A percentile compares a stretch with the other conserved stretches of the same genome.
Evolutionary conservation across 177 flowering plant genomes (phyloP).

Genomic region (Telopea speciosissima): DNA sequence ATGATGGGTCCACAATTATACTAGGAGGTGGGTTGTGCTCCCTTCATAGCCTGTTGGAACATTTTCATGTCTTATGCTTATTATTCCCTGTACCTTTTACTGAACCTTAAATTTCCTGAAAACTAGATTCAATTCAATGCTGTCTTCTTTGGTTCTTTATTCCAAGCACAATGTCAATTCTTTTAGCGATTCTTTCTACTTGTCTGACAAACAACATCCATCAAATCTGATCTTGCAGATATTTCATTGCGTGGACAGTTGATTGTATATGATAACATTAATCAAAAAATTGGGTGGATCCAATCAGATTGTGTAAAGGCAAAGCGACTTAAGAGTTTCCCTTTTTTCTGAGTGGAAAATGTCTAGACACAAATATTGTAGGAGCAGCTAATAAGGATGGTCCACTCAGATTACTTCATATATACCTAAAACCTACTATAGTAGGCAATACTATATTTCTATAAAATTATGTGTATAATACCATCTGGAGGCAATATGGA

Average conservation of each 20-base stretch:
- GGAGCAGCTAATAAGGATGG: background rate
- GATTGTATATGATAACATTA: constrained; percentile 62
- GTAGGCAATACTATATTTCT: background rate
- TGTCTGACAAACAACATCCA: background rate
- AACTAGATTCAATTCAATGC: background rate
- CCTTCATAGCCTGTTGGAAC: background rate
- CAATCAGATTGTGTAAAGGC: constrained; percentile 52
- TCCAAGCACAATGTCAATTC: background rate
- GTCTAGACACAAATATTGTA: background rate
- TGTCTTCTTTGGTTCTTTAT: background rate
- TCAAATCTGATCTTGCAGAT: constrained; percentile 35
- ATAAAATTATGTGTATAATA: background rate
- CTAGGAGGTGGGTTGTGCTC: constrained; percentile 56
- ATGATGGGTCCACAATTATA: constrained; percentile 51
- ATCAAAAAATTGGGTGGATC: constrained; percentile 62
- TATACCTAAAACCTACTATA: background rate
- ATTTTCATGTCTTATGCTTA: background rate
- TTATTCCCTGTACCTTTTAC: background rate
- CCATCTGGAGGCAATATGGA: background rate
- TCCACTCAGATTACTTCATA: background rate
- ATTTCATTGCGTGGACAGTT: constrained; percentile 56
- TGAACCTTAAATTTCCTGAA: background rate
- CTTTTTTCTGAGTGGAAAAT: constrained; percentile 16
- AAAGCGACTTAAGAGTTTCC: constrained; percentile 21
- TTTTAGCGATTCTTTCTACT: background rate